A percentile compares a stretch with the other conserved stretches of the same genome.
phyloP scores from a whole-genome alignment of 192 early-diverging fungal species.

The Spizellomyces sp. region DNA sequence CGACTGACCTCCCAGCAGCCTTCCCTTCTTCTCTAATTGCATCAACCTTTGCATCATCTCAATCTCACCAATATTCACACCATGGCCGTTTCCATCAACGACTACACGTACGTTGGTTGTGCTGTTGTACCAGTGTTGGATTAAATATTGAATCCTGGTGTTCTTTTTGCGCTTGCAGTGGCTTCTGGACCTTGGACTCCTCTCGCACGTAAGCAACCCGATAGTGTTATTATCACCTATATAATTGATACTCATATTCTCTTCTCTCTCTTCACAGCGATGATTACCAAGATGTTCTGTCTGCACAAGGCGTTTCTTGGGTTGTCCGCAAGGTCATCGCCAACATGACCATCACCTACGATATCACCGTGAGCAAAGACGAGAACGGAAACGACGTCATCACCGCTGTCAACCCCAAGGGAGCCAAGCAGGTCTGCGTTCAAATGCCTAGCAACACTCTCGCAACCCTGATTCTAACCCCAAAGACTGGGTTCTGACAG shows the following conservation, averaged over 20 bases:
- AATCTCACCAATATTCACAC: no score
- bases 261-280: slow-evolving; percentile 1
- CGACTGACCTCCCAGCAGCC: no score
- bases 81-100: no score
- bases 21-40: no score
- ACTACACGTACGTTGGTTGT: no score
- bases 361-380: slow-evolving; percentile 3
- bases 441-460: not conserved
- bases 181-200: slow-evolving; percentile 30
- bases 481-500: no score
- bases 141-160: no score
- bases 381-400: slow-evolving; percentile 7
- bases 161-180: not conserved
- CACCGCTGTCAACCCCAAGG: slow-evolving; percentile 31
- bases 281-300: slow-evolving; percentile 29
- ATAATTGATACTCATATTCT: no score
- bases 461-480: no score
- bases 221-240: no score
- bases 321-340: slow-evolving; percentile 27
- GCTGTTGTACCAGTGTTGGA: no score
- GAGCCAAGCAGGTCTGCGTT: slow-evolving; percentile 17
- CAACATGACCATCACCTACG: slow-evolving; percentile 36
- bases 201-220: not conserved
- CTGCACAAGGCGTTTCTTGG: slow-evolving; percentile 26
- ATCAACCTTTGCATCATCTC: no score